Conservation (phyloP, 345 rosid species). For the Rhodamnia rubescens region DNA sequence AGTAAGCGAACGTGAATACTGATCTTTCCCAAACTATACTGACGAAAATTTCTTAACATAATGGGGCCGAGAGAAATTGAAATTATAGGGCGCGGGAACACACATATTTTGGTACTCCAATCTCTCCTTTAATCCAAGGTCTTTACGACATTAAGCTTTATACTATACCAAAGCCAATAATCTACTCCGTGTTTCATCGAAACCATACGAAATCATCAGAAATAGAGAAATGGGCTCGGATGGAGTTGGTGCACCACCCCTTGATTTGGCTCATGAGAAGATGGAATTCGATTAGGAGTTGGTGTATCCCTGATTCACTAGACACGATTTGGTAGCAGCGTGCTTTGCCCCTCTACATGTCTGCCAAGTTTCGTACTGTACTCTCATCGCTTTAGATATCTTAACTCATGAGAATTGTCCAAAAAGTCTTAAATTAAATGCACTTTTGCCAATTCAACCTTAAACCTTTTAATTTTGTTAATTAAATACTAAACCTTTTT, state of each 20-base stretch:
- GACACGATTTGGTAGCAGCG: background rate
- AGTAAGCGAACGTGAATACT: background rate
- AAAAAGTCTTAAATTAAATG: no score
- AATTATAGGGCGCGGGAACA: no score
- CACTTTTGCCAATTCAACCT: accelerated
- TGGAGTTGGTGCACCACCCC: background rate
- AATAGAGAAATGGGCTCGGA: background rate
- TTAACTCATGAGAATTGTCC: background rate
- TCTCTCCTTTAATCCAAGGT: background rate
- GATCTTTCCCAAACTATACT: background rate
- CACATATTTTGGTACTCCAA: background rate
- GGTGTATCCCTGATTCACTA: background rate
- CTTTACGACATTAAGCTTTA: background rate
- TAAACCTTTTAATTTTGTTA: no score
- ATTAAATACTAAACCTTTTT: no score
- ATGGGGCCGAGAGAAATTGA: accelerated
- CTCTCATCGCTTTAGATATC: background rate
- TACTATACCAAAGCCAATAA: no score
- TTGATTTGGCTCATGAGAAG: background rate
- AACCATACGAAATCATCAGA: background rate
- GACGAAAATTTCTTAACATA: background rate
- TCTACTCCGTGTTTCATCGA: background rate
- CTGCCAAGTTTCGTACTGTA: background rate
- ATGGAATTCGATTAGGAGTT: background rate
- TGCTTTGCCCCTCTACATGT: background rate